These are phyloP conservation scores for Aegilops umbellulata DNA, from an alignment of 176 grass and related monocot species.

Conservation along the genomic window DNA sequence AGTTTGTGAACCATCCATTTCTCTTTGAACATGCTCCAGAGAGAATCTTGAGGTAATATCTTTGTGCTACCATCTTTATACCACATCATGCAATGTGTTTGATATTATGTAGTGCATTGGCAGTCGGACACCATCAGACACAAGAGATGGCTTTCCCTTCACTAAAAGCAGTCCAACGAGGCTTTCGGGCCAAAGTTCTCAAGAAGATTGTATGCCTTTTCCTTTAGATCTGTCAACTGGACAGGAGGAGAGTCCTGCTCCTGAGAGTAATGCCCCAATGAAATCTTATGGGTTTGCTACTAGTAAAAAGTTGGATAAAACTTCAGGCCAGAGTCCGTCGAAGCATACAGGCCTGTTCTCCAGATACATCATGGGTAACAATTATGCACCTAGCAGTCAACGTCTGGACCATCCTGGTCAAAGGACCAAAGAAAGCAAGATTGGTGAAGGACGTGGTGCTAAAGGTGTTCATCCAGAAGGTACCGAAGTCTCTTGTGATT, in stretches of 20 bases:
- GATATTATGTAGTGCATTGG: constrained; percentile 30
- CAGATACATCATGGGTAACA: constrained; percentile 57
- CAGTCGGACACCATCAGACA: constrained; percentile 48
- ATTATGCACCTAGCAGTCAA: constrained; percentile 35
- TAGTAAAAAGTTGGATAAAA: constrained; percentile 53
- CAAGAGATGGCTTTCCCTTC: constrained; percentile 50
- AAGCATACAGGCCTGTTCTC: constrained; percentile 60
- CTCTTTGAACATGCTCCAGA: constrained; percentile 56
- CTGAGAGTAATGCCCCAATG: constrained; percentile 36
- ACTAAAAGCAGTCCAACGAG: constrained; percentile 51
- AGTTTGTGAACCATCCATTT: constrained; percentile 96
- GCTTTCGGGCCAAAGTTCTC: constrained; percentile 60
- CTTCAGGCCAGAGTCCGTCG: constrained; percentile 50
- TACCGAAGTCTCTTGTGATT: constrained; percentile 37
- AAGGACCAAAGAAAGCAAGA: constrained; percentile 50
- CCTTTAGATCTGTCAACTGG: constrained; percentile 65
- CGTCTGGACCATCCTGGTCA: constrained; percentile 35
- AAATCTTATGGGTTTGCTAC: constrained; percentile 51
- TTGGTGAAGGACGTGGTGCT: constrained; percentile 15
- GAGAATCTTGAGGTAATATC: constrained; percentile 51
- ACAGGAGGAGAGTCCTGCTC: constrained; percentile 55
- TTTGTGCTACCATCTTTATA: neutral
- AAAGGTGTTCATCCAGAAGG: constrained; percentile 53
- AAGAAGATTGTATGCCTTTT: constrained; percentile 92
- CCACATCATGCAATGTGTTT: constrained; percentile 12